A percentile compares a stretch with the other conserved stretches of the same genome.
phyloP scores from a whole-genome alignment of 2,329 filamentous ascomycete genomes.

The Chrysoporthe austroafricana region DNA sequence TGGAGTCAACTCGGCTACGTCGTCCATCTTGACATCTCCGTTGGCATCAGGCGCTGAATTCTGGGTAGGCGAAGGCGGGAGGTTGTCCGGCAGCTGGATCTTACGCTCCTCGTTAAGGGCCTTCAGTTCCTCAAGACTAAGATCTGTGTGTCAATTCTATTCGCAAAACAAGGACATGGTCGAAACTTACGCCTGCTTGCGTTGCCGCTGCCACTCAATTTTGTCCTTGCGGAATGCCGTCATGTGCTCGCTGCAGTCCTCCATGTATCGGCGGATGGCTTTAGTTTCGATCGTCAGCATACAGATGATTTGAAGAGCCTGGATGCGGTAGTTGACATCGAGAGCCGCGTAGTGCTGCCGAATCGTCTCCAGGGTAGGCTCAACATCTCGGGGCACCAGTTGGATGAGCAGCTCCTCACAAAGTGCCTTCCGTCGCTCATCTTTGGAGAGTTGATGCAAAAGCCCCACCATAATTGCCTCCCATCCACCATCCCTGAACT shows the following conservation, averaged over 20 bases:
- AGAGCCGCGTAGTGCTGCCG: slow-evolving; percentile 72
- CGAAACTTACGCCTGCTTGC: slow-evolving; percentile 65
- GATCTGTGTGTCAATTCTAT: slow-evolving; percentile 35
- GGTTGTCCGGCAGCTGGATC: slow-evolving; percentile 74
- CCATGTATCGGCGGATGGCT: slow-evolving; percentile 84
- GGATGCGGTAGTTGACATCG: slow-evolving; percentile 81
- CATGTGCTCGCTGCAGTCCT: slow-evolving; percentile 92
- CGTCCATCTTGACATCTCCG: slow-evolving; percentile 64
- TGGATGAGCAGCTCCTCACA: slow-evolving; percentile 81
- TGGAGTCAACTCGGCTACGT: slow-evolving; percentile 65
- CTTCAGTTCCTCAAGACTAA: slow-evolving; percentile 71
- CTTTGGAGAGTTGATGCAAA: slow-evolving; percentile 80
- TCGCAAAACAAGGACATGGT: background rate
- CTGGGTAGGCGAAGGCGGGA: slow-evolving; percentile 63
- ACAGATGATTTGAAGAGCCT: slow-evolving; percentile 82
- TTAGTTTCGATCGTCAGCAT: slow-evolving; percentile 86
- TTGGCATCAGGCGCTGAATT: slow-evolving; percentile 52
- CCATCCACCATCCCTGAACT: slow-evolving; percentile 90
- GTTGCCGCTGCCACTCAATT: slow-evolving; percentile 85
- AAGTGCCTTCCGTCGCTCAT: slow-evolving; percentile 66
- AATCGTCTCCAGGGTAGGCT: slow-evolving; percentile 77
- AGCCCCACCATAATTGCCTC: slow-evolving; percentile 86
- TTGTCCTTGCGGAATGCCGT: slow-evolving; percentile 94
- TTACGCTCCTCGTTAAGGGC: slow-evolving; percentile 74
- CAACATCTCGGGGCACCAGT: slow-evolving; percentile 77